phyloP scores from a whole-genome alignment of 345 rosid genomes.

The Eucalyptus leucophloia region DNA sequence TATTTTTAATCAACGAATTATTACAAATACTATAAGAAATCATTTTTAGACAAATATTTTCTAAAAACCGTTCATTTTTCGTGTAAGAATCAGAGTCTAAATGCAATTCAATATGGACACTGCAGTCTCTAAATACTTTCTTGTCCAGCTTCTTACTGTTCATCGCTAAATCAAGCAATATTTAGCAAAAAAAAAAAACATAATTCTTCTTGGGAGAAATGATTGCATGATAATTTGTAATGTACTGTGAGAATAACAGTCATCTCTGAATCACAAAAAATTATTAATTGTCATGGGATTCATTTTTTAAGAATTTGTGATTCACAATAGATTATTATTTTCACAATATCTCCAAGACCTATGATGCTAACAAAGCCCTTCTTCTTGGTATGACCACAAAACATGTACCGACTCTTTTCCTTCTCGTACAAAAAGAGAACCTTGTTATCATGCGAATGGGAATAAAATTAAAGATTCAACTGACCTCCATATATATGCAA shows the following conservation, averaged over 20 bases:
- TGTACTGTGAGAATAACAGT: too few species aligned
- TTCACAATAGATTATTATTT: accelerated
- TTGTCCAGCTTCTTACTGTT: background rate
- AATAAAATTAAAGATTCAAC: too few species aligned
- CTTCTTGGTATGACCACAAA: background rate
- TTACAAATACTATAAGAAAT: too few species aligned
- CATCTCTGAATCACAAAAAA: accelerated
- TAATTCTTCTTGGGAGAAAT: too few species aligned
- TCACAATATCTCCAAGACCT: accelerated
- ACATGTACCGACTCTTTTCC: background rate
- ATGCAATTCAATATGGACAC: background rate
- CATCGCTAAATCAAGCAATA: background rate
- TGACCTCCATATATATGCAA: background rate
- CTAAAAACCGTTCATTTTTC: background rate
- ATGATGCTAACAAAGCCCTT: too few species aligned
- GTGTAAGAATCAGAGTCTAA: background rate
- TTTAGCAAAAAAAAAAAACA: too few species aligned
- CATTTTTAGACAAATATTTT: background rate
- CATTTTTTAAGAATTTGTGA: too few species aligned
- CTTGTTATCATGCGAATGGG: background rate
- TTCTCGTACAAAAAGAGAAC: background rate
- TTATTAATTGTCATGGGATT: accelerated
- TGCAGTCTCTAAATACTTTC: background rate
- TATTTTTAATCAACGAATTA: too few species aligned
- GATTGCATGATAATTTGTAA: too few species aligned